These are phyloP conservation scores for Dothistroma septosporum DNA, from an alignment of 2,329 filamentous ascomycete species.

Conservation along the genomic window DNA sequence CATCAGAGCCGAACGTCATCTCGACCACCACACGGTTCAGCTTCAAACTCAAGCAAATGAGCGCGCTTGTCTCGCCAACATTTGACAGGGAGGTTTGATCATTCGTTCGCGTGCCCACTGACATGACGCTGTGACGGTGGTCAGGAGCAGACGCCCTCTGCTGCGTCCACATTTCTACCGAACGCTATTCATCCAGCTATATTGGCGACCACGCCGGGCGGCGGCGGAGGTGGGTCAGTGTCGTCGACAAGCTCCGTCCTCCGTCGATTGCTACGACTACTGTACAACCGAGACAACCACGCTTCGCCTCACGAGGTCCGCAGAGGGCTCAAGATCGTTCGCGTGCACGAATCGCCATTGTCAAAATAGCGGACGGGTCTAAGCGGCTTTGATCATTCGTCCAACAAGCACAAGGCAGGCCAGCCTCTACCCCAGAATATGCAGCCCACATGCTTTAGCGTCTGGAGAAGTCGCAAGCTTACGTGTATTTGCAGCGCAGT, in stretches of 20 bases:
- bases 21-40: slow-evolving; percentile 2
- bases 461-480: slow-evolving; percentile 5
- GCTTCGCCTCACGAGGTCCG: background rate
- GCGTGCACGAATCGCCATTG: background rate
- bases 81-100: too few relatives aligned
- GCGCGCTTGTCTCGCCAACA: slow-evolving; percentile 6
- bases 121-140: background rate
- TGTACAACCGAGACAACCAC: background rate
- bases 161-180: background rate
- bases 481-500: background rate
- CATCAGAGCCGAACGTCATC: slow-evolving; percentile 16
- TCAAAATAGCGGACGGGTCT: background rate
- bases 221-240: background rate
- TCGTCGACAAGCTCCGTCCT: background rate
- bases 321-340: background rate
- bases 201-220: background rate
- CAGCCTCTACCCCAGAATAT: slow-evolving; percentile 8
- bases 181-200: background rate
- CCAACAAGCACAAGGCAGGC: background rate
- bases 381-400: background rate
- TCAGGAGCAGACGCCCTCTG: slow-evolving; percentile 2
- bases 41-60: slow-evolving; percentile 17
- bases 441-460: slow-evolving; percentile 6
- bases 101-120: background rate
- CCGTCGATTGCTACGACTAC: background rate